A percentile compares a stretch with the other conserved stretches of the same genome.
Evolutionary conservation across 208 protist species (phyloP).

Genomic region (Phytomonas serpens): DNA sequence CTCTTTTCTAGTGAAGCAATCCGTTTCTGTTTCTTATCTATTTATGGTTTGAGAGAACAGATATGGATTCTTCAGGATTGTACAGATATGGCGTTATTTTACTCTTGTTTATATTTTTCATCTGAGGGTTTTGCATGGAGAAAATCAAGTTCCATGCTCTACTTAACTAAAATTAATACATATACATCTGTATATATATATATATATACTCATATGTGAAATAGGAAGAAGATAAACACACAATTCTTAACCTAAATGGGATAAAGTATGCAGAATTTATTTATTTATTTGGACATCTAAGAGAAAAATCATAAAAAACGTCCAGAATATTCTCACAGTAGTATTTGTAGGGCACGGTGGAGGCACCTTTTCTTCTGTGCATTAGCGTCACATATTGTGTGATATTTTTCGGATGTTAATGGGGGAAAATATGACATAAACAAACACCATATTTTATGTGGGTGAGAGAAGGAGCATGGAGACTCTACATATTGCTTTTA

Average conservation of each 20-base stretch:
- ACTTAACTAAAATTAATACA: conserved; percentile 1
- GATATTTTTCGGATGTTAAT: no score
- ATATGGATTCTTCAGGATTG: background rate
- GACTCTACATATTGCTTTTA: no score
- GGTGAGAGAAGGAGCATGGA: no score
- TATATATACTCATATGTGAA: conserved; percentile 1
- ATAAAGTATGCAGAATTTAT: background rate
- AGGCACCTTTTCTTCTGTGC: no score
- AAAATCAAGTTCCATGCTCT: conserved; percentile 6
- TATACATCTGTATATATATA: conserved; percentile 7
- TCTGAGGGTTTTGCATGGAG: background rate
- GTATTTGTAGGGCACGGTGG: no score
- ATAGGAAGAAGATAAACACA: background rate
- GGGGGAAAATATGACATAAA: no score
- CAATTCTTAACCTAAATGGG: background rate
- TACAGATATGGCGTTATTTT: background rate
- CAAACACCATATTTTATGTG: no score
- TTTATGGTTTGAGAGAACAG: background rate
- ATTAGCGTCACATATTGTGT: no score
- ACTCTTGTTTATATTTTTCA: background rate
- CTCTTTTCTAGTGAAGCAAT: background rate
- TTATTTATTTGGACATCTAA: background rate
- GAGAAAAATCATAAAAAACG: background rate
- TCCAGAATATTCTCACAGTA: no score
- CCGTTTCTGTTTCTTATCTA: background rate